These are phyloP conservation scores for Leersia perrieri DNA, from an alignment of 176 grass and related monocot species.

Conservation along the genomic window DNA sequence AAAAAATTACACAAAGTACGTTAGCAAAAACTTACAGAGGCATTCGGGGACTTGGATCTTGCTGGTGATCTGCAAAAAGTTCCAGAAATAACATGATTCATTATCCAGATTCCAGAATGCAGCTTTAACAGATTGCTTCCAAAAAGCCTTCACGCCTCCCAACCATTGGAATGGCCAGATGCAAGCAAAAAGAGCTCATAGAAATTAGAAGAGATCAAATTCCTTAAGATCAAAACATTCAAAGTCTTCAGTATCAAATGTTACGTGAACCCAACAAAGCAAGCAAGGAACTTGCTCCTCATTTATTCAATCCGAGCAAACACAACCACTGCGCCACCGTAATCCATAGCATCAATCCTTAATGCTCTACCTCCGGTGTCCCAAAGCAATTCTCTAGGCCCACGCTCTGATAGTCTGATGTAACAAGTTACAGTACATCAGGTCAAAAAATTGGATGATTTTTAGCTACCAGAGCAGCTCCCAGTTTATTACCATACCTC, in stretches of 20 bases:
- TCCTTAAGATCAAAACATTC: constrained; percentile 8
- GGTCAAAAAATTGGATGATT: constrained; percentile 25
- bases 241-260: constrained; percentile 12
- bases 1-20: neutral
- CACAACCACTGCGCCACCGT: neutral
- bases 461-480: constrained; percentile 33
- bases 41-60: constrained; percentile 38
- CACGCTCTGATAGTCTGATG: constrained; percentile 35
- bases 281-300: neutral
- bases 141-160: constrained; percentile 32
- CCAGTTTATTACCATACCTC: constrained; percentile 56
- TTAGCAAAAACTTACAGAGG: constrained; percentile 38
- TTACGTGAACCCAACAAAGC: constrained; percentile 15
- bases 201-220: constrained; percentile 22
- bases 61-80: constrained; percentile 61
- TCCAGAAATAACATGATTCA: constrained; percentile 48
- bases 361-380: constrained; percentile 32
- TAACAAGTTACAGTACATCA: constrained; percentile 38
- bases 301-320: constrained; percentile 7
- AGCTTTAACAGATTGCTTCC: constrained; percentile 34
- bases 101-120: constrained; percentile 48
- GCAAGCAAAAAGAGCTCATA: constrained; percentile 18
- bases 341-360: constrained; percentile 34
- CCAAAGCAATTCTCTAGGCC: constrained; percentile 38
- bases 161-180: neutral